phyloP scores from a whole-genome alignment of 78 protist genomes.

The Neovahlkampfia damariscottae region DNA sequence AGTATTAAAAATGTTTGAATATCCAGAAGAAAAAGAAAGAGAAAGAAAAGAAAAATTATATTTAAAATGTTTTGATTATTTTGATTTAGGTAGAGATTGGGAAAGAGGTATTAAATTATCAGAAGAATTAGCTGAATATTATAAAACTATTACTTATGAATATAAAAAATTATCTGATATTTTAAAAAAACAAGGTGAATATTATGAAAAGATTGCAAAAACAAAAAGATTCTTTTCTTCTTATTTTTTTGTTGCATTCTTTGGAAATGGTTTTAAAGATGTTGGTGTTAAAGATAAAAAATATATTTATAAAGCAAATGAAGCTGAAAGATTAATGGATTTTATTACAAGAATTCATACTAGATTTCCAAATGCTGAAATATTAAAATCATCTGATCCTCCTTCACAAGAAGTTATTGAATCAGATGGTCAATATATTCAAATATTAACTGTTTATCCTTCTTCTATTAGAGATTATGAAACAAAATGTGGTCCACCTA shows the following conservation, averaged over 20 bases:
- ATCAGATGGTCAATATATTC: neutral
- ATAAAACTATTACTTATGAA: neutral
- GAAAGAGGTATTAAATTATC: neutral
- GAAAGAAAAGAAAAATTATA: neutral
- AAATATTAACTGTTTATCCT: neutral
- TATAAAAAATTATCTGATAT: neutral
- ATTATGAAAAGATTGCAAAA: neutral
- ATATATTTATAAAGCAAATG: constrained; percentile 1
- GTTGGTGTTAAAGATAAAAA: neutral
- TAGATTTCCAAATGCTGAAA: constrained; percentile 12
- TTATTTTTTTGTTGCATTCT: neutral
- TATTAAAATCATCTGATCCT: neutral
- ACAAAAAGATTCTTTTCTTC: neutral
- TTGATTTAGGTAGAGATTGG: neutral
- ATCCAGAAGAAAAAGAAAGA: neutral
- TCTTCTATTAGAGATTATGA: neutral
- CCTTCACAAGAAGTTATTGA: neutral
- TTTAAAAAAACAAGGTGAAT: neutral
- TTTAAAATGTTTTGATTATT: neutral
- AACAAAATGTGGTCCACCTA: neutral
- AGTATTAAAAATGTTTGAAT: too few relatives aligned
- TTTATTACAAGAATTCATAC: neutral
- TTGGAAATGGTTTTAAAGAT: neutral
- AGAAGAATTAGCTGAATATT: neutral
- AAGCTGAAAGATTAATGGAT: constrained; percentile 1